Conservation (phyloP, 1,139 yeast genomes). For the Yamadazyma epiphylla region DNA sequence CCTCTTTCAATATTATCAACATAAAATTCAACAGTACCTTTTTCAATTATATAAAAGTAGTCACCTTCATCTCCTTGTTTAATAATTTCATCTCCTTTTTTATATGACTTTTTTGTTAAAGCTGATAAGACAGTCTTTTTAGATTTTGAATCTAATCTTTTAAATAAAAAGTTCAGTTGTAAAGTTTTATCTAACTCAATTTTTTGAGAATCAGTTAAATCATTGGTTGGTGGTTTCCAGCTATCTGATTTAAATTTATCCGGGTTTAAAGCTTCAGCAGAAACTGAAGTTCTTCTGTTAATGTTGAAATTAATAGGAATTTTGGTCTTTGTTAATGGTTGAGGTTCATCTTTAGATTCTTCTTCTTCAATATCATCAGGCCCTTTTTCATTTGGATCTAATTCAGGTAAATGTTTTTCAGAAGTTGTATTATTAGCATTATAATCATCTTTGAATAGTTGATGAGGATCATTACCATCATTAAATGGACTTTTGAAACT, state of each 20-base stretch:
- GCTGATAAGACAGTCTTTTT: constrained; percentile 78
- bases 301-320: constrained; percentile 67
- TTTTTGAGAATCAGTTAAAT: constrained; percentile 62
- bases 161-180: constrained; percentile 77
- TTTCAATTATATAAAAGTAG: constrained; percentile 83
- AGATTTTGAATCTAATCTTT: constrained; percentile 70
- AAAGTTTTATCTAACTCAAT: constrained; percentile 67
- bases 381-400: constrained; percentile 15
- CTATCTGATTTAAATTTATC: constrained; percentile 53
- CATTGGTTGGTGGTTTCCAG: constrained; percentile 73
- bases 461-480: constrained; percentile 55
- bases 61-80: constrained; percentile 97
- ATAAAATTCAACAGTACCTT: constrained; percentile 77
- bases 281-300: constrained; percentile 80
- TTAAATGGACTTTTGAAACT: constrained; percentile 64
- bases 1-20: constrained; percentile 74
- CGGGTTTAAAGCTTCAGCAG: constrained; percentile 73
- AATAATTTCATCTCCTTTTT: constrained; percentile 65
- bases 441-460: constrained; percentile 47
- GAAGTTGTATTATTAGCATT: constrained; percentile 30
- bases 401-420: constrained; percentile 19
- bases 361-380: constrained; percentile 11
- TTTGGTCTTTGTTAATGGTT: constrained; percentile 18
- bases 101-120: constrained; percentile 64
- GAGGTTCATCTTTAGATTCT: constrained; percentile 11